Evolutionary conservation across 2,329 filamentous ascomycete species (phyloP), one percentile per base, ranked within the genome.

Genomic region (Talaromyces sp.): DNA sequence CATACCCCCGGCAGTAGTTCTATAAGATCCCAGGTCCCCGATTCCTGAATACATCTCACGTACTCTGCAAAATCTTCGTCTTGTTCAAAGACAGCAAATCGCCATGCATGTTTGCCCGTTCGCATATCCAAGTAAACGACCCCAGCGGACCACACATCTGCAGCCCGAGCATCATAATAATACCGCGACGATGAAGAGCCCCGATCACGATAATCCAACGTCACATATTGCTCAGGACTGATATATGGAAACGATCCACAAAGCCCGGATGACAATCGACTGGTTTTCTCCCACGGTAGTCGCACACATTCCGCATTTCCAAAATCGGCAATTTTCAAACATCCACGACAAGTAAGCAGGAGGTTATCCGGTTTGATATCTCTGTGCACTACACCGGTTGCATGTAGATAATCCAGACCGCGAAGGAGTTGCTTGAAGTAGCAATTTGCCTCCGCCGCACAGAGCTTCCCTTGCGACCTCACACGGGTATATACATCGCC

Each of bases 101-200:
- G 89, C 92, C 92, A 96, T n/a, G 96, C 83, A 76, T 96, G 92
- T 60, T 91, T 85, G 8, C 92, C 92, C 5, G 91, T 96, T 67
- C 92, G 86, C 92, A 96, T 96, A 25, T 92, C 92, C 92, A 96
- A 95, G 80, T 96, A 96, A 64, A 96, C 96, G 63, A 96, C 91
- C 74, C 92, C 92, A 68, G 91, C 95, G 47, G 92, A 92, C 92
- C 92, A 96, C n/a, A 96, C 91, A 71, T 96, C 92, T 54, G 96
- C 92, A 34, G 92, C 91, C 64, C 92, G 86, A 40, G 92, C 92
- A 73, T 96, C 92, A 70, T 96, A 96, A 74, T 96, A 92, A 38
- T 66, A 63, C 7, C 40, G 25, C 25, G 36, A 27, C 53, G 59
- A 61, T 2, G 43, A 27, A 38, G 59, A 38, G 8, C 15, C 19